Evolutionary conservation across 169 alveolate species (phyloP).

Genomic region (Amoebophrya sp.): DNA sequence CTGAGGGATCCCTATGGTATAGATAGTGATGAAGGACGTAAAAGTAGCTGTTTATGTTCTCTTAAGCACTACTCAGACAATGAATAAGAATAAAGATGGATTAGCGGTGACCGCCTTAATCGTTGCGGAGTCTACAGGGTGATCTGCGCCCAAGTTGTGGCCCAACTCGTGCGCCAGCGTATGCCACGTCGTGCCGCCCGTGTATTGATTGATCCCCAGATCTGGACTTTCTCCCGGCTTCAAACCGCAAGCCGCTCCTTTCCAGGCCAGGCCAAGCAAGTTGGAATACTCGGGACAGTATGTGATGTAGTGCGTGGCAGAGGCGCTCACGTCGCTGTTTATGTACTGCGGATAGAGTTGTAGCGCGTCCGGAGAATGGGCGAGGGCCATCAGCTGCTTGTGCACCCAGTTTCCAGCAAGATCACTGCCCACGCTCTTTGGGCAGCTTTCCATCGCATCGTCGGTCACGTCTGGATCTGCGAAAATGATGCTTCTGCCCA

Average conservation of each 20-base stretch:
- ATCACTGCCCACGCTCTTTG: background rate
- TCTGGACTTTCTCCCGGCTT: too few relatives aligned
- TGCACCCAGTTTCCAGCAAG: background rate
- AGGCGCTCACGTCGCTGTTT: background rate
- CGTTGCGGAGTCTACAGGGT: background rate
- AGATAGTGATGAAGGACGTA: too few relatives aligned
- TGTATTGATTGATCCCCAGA: background rate
- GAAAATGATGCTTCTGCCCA: too few relatives aligned
- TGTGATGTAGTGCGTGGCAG: background rate
- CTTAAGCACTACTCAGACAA: too few relatives aligned
- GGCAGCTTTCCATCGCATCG: background rate
- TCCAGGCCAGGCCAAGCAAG: background rate
- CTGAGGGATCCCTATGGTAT: too few relatives aligned
- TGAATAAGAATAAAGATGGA: too few relatives aligned
- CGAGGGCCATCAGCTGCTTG: background rate
- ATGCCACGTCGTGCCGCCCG: background rate
- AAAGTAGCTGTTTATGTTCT: too few relatives aligned
- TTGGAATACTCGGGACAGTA: background rate
- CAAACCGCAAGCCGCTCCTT: background rate
- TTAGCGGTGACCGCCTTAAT: too few relatives aligned
- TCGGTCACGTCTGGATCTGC: too few relatives aligned
- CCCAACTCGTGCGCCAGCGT: background rate
- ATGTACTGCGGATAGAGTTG: too few relatives aligned
- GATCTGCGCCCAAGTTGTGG: background rate
- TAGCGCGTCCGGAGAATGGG: too few relatives aligned